A percentile compares a stretch with the other conserved stretches of the same genome.
These are phyloP conservation scores for Colletotrichum sp. DNA, from an alignment of 2,329 filamentous ascomycete genomes.

Conservation along the genomic window DNA sequence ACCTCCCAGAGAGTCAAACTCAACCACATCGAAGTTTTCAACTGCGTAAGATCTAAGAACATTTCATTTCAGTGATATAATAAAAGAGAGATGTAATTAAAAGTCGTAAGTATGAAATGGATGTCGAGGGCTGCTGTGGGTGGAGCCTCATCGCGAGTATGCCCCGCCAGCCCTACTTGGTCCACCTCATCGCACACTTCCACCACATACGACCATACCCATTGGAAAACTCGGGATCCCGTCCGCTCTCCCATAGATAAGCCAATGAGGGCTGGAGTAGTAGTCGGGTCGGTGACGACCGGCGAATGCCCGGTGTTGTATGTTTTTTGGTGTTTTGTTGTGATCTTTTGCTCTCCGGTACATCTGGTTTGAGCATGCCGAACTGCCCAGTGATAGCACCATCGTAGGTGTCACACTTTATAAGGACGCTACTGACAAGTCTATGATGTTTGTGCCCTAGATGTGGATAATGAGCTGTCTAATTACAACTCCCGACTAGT, in stretches of 20 bases:
- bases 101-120: not conserved
- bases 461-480: not conserved
- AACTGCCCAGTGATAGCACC: not conserved
- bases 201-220: not conserved
- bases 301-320: not conserved
- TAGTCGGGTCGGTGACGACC: not conserved
- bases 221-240: not conserved
- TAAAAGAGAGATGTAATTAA: fast-evolving
- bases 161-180: not conserved
- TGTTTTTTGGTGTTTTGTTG: not conserved
- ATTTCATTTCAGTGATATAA: fast-evolving
- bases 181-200: not conserved
- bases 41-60: not conserved
- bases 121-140: not conserved
- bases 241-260: not conserved
- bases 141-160: not conserved
- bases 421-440: fast-evolving
- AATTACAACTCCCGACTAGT: not conserved
- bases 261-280: not conserved
- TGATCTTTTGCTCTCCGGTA: not conserved
- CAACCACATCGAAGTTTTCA: not conserved
- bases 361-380: not conserved
- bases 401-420: not conserved
- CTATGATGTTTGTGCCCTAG: not conserved
- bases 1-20: not conserved